Evolutionary conservation across 1,284 basidiomycete genomes (phyloP), one percentile per base, ranked within the genome.

Genomic region (Inonotus obliquus): DNA sequence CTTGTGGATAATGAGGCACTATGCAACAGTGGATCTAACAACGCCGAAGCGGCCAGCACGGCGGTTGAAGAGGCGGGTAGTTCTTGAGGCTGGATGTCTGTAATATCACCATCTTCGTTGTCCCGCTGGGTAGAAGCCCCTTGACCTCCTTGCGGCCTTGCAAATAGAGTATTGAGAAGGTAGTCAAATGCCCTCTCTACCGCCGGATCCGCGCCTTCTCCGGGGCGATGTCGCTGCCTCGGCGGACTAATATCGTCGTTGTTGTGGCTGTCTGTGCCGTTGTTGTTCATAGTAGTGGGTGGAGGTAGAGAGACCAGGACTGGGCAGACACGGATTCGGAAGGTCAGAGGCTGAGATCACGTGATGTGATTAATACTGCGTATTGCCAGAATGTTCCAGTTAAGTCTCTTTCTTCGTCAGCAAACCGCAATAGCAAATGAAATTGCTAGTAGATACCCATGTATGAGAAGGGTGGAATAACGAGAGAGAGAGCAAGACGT

Each of bases 141-240:
- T 4, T 14, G 23, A 32, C 54, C 44, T 23, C 38, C 21, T 11
- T 47, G 52, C 1, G 41, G 17, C 25, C 51, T 13, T 2, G 14
- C 41, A 35, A 60, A 54, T 4, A 60, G 27, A 1, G 41, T 47
- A 25, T 53, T 53, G 32, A 54, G 41, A 32, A 60, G 52, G 41
- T 54, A 54, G 52, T 60, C 59, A 32, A 60, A 37, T 13, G 59
- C 59, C 44, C 53, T 52, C 41, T 60, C 59, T 29, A 60, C 59
- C 7, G 52, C 59, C 6, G 59, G 59, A 32, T 60, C 59, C 9
- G 53, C 41, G 17, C 23, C 13, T 14, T 27, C 49, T 32, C 35
- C 59, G 13, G 49, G 23, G 25, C 53, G 51, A 11, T 44, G 21
- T 21, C 56, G 25, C 9, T 54, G 59, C 48, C 52, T 54, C 23